Conservation (phyloP, 805 yeast species). For the Kuraishia piskuri region DNA sequence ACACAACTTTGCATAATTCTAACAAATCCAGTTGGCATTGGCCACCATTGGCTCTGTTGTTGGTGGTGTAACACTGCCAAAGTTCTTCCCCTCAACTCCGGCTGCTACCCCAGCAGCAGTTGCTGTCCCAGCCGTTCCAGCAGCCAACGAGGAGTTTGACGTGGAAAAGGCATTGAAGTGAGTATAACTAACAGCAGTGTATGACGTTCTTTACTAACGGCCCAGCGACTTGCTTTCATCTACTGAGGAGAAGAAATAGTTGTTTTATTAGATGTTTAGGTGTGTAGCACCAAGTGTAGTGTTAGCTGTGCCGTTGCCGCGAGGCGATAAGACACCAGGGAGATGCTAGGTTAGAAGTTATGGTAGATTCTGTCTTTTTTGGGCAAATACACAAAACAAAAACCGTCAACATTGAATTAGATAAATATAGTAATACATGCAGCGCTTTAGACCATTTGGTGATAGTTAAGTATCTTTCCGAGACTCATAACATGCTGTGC, state of each 20-base stretch:
- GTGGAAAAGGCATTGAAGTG: slow-evolving; percentile 1
- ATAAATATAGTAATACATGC: too few relatives aligned
- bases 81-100: slow-evolving; percentile 1
- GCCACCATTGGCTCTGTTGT: slow-evolving; percentile 69
- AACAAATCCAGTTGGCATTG: slow-evolving; percentile 47
- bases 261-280: neutral
- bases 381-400: too few relatives aligned
- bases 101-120: slow-evolving; percentile 1
- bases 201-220: neutral
- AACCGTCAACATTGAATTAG: too few relatives aligned
- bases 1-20: too few relatives aligned
- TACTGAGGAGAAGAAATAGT: neutral
- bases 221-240: neutral
- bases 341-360: too few relatives aligned
- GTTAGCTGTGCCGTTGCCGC: too few relatives aligned
- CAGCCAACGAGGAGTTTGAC: slow-evolving; percentile 2
- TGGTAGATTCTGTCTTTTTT: too few relatives aligned
- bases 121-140: slow-evolving; percentile 1
- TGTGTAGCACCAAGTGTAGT: too few relatives aligned
- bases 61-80: slow-evolving; percentile 46
- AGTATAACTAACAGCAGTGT: neutral
- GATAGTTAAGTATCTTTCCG: too few relatives aligned
- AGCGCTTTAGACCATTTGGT: too few relatives aligned
- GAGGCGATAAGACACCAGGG: too few relatives aligned
- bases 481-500: too few relatives aligned